Evolutionary conservation across 768 basidiomycete species (phyloP).

Genomic region (Leccinum boreale): DNA sequence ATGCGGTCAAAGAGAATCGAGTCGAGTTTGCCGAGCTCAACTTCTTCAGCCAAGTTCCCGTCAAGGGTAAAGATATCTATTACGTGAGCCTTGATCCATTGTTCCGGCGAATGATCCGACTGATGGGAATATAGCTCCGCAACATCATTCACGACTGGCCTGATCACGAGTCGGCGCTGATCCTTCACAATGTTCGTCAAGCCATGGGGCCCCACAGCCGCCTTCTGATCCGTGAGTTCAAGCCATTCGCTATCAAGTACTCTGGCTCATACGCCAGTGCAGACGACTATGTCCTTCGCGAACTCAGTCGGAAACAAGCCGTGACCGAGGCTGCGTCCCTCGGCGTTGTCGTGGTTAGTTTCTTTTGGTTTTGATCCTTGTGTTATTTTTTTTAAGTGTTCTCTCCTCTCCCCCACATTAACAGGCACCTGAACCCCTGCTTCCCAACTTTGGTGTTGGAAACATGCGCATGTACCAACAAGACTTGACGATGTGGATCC

Average conservation of each 20-base stretch:
- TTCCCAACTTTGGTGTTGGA: slow-evolving; percentile 33
- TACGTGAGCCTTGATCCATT: slow-evolving; percentile 23
- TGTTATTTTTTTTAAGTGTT: background rate
- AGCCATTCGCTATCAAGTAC: background rate
- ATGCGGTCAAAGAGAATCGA: slow-evolving; percentile 21
- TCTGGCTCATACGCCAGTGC: background rate
- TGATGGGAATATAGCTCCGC: slow-evolving; percentile 10
- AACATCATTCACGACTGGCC: slow-evolving; percentile 34
- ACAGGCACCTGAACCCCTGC: slow-evolving; percentile 34
- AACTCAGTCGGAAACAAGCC: slow-evolving; percentile 15
- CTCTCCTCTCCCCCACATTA: background rate
- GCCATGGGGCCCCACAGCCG: slow-evolving; percentile 30
- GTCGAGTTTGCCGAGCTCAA: slow-evolving; percentile 29
- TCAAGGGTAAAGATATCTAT: slow-evolving; percentile 29
- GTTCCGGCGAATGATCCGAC: background rate
- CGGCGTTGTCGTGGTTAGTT: slow-evolving; percentile 17
- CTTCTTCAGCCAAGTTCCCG: slow-evolving; percentile 30
- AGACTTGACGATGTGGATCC: slow-evolving; percentile 30
- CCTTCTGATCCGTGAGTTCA: slow-evolving; percentile 30
- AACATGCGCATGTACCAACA: slow-evolving; percentile 27
- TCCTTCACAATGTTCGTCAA: slow-evolving; percentile 29
- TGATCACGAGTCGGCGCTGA: slow-evolving; percentile 24
- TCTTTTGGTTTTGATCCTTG: background rate
- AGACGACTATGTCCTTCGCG: slow-evolving; percentile 25
- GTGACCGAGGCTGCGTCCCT: slow-evolving; percentile 9